Percentiles rank a stretch among this genome's conserved stretches.
These are phyloP conservation scores for Sporobolomyces phaffii DNA, from an alignment of 768 basidiomycete genomes.

Conservation along the genomic window DNA sequence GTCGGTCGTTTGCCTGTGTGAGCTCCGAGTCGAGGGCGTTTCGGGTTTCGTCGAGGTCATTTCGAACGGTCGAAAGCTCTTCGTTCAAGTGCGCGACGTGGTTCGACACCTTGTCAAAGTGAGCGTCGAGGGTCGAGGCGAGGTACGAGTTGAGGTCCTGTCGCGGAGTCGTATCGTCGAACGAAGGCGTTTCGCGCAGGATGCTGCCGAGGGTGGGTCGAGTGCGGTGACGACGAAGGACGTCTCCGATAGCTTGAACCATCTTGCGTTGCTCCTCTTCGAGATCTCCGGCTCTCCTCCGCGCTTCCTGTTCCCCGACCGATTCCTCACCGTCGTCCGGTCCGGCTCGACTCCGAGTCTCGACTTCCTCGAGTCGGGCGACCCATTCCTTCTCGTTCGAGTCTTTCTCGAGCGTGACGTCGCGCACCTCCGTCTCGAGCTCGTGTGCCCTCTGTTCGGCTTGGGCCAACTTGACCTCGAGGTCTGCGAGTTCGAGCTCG, in stretches of 20 bases:
- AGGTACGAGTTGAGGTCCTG: slow-evolving; percentile 20
- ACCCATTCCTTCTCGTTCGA: not conserved
- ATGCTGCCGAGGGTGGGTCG: slow-evolving; percentile 17
- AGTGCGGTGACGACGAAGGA: slow-evolving; percentile 34
- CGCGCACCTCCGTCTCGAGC: not conserved
- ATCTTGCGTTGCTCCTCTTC: not conserved
- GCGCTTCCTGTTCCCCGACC: slow-evolving; percentile 1
- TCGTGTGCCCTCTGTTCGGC: slow-evolving; percentile 1
- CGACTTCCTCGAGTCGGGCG: not conserved
- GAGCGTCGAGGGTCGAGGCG: slow-evolving; percentile 27
- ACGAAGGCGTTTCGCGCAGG: slow-evolving; percentile 9
- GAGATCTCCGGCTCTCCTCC: not conserved
- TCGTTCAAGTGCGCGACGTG: slow-evolving; percentile 16
- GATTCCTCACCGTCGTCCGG: slow-evolving; percentile 2
- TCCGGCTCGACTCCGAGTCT: not conserved
- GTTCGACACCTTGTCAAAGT: slow-evolving; percentile 17
- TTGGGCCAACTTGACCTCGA: slow-evolving; percentile 8
- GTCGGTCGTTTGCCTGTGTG: slow-evolving; percentile 5
- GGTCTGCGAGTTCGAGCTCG: slow-evolving; percentile 47
- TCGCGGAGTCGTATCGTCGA: slow-evolving; percentile 24
- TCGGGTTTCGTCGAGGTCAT: slow-evolving; percentile 1
- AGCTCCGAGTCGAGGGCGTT: slow-evolving; percentile 13
- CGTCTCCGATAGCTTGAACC: slow-evolving; percentile 25
- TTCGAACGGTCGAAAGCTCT: not conserved
- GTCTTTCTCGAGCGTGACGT: not conserved